These are phyloP conservation scores for Aspergillus asperescens DNA, from an alignment of 495 filamentous ascomycete genomes.

Conservation along the genomic window DNA sequence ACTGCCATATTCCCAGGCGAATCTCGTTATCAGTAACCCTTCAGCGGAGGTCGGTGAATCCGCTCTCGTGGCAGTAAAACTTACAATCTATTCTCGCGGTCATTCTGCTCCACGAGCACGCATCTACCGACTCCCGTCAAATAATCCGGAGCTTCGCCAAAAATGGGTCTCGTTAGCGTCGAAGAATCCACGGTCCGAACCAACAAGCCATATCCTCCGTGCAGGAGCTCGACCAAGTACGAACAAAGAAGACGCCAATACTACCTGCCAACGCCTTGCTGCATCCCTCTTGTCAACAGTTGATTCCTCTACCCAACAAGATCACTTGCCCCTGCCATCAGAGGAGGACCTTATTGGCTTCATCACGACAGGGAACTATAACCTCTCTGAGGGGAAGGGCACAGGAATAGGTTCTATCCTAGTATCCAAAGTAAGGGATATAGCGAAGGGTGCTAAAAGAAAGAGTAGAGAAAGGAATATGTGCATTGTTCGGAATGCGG, in stretches of 20 bases:
- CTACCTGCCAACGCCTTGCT: constrained; percentile 46
- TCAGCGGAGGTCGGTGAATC: constrained; percentile 16
- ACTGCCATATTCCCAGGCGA: constrained; percentile 10
- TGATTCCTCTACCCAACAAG: constrained; percentile 34
- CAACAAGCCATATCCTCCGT: constrained; percentile 15
- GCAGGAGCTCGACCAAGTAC: constrained; percentile 8
- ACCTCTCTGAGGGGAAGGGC: constrained; percentile 68
- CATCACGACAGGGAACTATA: constrained; percentile 81
- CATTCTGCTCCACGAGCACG: constrained; percentile 57
- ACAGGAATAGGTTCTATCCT: constrained; percentile 70
- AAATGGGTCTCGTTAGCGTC: constrained; percentile 48
- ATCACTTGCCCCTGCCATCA: constrained; percentile 61
- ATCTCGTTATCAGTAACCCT: constrained; percentile 12
- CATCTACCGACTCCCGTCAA: constrained; percentile 64
- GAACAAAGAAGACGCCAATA: constrained; percentile 28
- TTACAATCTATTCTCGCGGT: constrained; percentile 56
- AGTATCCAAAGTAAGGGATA: constrained; percentile 47
- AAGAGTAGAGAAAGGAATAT: constrained; percentile 38
- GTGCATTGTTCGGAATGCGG: constrained; percentile 77
- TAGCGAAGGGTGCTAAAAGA: not conserved
- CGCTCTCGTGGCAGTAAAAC: constrained; percentile 51
- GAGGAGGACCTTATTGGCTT: constrained; percentile 85
- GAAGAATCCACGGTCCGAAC: not conserved
- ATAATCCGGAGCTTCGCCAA: constrained; percentile 39
- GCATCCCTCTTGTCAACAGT: constrained; percentile 41